Evolutionary conservation across 176 grass and related monocot species (phyloP), one percentile per base, ranked within the genome.

Genomic region (Oropetium thomaeum): DNA sequence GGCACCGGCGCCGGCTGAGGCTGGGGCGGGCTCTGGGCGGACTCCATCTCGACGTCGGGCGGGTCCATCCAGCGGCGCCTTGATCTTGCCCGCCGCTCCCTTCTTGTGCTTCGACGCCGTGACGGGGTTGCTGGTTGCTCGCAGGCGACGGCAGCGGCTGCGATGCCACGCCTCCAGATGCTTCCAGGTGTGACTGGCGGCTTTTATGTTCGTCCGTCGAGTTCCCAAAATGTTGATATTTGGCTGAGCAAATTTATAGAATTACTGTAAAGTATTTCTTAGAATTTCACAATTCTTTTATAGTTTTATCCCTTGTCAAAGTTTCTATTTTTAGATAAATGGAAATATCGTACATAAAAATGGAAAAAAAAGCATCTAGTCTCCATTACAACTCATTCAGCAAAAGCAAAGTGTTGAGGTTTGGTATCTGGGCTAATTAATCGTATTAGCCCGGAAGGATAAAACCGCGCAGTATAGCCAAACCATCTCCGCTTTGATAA

Each of bases 31-130:
- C 27, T 16, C 42, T 80, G 55, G 31, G 62, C 42, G 67, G 43
- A 10, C 28, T 83, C 80, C 86, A 88, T 88, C 75, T 90, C 90
- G 27, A 90, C 83, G 75, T 93, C 87, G 64, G 80, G 73, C 45
- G 83, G 81, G 41, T 87, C 90, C 90, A 90, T 90, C 66, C 16
- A 26, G 31, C 57, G 62, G 13, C 33, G 54, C 65, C 25, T 82
- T 58, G 62, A 74, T 76, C 69, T 69, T 39, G n/a, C 75, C 40
- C 74, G 29, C 58, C 29, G 35, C 64, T 25, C 71, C 83, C 26
- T 41, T 38, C 30, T 1, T 53, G 40, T 10, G 52, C 13, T 75
- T 65, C 72, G 58, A 49, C 47, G 72, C 58, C 47, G 45, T 20
- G 45, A 74, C 26, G 62, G 66, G 5, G 27, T 7, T 53, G 34